Conservation (phyloP, 148 eudicot species). For the Agrostemma githago region DNA sequence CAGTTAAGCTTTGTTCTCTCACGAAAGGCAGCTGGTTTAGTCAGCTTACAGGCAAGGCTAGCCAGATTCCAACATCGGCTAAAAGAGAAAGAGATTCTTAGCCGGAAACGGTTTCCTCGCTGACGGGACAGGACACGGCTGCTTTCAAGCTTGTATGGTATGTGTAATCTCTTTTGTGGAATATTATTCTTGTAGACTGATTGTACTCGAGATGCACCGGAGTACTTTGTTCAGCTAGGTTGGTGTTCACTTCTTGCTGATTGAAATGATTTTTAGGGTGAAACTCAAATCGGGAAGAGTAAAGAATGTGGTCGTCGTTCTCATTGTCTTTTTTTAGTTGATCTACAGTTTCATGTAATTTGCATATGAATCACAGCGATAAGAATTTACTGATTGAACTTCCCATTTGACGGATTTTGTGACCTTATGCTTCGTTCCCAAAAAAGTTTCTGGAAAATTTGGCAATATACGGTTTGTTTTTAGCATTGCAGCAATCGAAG, state of each 20-base stretch:
- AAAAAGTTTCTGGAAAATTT: too few relatives aligned
- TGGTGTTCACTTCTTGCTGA: conserved; percentile 21
- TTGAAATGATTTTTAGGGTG: conserved; percentile 2
- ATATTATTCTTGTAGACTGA: conserved; percentile 11
- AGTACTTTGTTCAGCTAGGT: conserved; percentile 10
- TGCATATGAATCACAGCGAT: not conserved
- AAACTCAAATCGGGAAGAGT: not conserved
- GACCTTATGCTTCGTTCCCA: not conserved
- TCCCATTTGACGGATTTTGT: not conserved
- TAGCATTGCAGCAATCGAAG: too few relatives aligned
- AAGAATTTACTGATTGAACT: not conserved
- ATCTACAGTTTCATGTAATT: conserved; percentile 2
- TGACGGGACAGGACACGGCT: conserved; percentile 21
- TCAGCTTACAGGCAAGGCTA: conserved; percentile 94
- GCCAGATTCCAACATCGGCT: conserved; percentile 96
- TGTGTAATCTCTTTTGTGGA: conserved; percentile 5
- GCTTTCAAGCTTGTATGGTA: not conserved
- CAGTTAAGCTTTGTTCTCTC: conserved; percentile 93
- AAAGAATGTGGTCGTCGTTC: not conserved
- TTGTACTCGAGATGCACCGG: conserved; percentile 20
- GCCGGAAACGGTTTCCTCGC: conserved; percentile 75
- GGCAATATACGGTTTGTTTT: too few relatives aligned
- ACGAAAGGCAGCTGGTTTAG: conserved; percentile 93
- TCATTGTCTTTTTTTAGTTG: not conserved
- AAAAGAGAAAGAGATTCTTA: conserved; percentile 95